Evolutionary conservation across 495 filamentous ascomycete genomes (phyloP), one percentile per base, ranked within the genome.

Genomic region (Penicillium silybi): DNA sequence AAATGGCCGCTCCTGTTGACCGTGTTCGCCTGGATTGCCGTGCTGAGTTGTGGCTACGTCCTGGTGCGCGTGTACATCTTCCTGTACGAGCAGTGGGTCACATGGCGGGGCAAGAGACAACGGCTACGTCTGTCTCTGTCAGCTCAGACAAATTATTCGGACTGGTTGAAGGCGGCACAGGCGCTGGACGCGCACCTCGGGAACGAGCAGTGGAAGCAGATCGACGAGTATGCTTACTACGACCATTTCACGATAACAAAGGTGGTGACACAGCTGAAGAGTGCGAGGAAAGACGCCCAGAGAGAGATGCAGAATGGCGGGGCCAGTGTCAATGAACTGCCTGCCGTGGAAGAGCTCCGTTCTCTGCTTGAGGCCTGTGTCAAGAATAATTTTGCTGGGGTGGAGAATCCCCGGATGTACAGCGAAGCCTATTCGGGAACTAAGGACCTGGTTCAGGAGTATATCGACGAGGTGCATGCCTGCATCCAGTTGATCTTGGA

Each of bases 401-500:
- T 93, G n/a, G 93, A 98, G 70, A 97, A 96, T 56, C 85, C 93
- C 18, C 77, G 90, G 35, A 76, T 98, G 11, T 98, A 98, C 66
- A 92, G 87, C 57, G 90, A 97, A 72, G 92, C 92, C 1, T 97
- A 98, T 59, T 95, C 90, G 50, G 93, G 95, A 19, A 98, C 93
- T 1, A 98, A 98, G 65, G 81, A 90, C 37, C 67, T 96, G 41
- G 90, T 95, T 15, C 95, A 97, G 70, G 80, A 83, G 37, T 97
- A 88, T 63, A 76, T 96, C 44, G 89, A 96, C 56, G 92, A 97
- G 73, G 66, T 77, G 35, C 65, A 75, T 53, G 57, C 55, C 0
- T 83, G 87, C 38, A 70, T 95, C 37, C 70, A 76, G 43, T 80
- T 92, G 53, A 70, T 98, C 13, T 59, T 86, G 4, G 70, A 82